A percentile compares a stretch with the other conserved stretches of the same genome.
Conservation (phyloP, 2,329 filamentous ascomycete genomes). For the Didymella exigua region DNA sequence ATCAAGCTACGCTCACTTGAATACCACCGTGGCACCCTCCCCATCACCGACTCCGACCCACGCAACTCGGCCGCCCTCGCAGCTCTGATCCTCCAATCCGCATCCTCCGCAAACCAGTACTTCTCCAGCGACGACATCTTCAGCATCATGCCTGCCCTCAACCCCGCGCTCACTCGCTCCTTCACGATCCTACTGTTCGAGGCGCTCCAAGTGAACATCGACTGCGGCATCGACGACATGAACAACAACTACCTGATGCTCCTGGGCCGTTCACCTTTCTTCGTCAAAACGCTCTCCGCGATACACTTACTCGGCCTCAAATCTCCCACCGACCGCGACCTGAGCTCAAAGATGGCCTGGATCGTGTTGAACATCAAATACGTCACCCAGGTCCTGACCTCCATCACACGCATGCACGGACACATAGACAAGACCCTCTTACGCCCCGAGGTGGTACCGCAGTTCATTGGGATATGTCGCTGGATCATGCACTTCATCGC, state of each 20-base stretch:
- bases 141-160: conserved; percentile 43
- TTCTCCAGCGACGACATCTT: conserved; percentile 58
- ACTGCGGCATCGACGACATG: conserved; percentile 79
- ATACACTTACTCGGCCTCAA: conserved; percentile 73
- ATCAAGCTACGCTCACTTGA: conserved; percentile 52
- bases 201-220: conserved; percentile 61
- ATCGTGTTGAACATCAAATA: conserved; percentile 76
- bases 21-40: conserved; percentile 44
- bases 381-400: conserved; percentile 66
- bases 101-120: conserved; percentile 52
- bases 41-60: conserved; percentile 37
- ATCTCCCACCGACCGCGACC: conserved; percentile 54
- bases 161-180: conserved; percentile 35
- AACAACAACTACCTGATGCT: conserved; percentile 52
- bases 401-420: conserved; percentile 53
- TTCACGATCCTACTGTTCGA: conserved; percentile 71
- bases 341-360: conserved; percentile 76
- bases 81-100: conserved; percentile 51
- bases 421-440: conserved; percentile 56
- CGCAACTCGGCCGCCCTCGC: conserved; percentile 49
- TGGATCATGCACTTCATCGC: conserved; percentile 75
- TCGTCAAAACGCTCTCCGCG: conserved; percentile 78
- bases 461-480: conserved; percentile 69
- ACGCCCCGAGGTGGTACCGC: conserved; percentile 44
- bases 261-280: conserved; percentile 63